Conservation (phyloP, 1,284 basidiomycete species). For the Baeospora myosura region DNA sequence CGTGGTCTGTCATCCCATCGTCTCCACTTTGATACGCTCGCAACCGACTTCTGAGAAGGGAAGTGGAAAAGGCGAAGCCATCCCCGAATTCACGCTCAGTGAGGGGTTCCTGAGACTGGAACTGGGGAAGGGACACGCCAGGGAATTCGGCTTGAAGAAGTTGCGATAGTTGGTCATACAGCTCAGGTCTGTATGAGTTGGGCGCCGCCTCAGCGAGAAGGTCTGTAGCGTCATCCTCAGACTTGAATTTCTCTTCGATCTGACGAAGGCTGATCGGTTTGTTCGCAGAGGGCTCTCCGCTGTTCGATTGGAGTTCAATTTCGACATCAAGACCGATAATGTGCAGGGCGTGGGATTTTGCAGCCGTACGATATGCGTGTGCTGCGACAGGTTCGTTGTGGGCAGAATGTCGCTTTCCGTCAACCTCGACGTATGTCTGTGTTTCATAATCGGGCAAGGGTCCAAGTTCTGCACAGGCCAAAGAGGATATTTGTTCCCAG, state of each 20-base stretch:
- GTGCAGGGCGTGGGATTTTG: constrained; percentile 70
- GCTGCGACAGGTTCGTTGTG: constrained; percentile 54
- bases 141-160: constrained; percentile 42
- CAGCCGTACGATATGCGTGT: constrained; percentile 65
- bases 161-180: constrained; percentile 53
- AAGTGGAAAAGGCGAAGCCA: constrained; percentile 63
- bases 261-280: constrained; percentile 55
- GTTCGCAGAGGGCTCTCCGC: constrained; percentile 24
- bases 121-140: constrained; percentile 51
- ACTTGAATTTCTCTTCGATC: constrained; percentile 48
- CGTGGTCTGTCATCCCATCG: constrained; percentile 32
- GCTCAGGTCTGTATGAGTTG: constrained; percentile 60
- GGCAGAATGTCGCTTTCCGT: constrained; percentile 49
- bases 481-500: constrained; percentile 56
- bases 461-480: constrained; percentile 60
- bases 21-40: constrained; percentile 36
- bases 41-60: constrained; percentile 47
- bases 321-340: constrained; percentile 66
- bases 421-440: constrained; percentile 35
- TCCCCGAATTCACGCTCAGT: constrained; percentile 76
- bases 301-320: constrained; percentile 39
- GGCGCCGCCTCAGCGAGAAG: constrained; percentile 60
- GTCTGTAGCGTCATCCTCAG: constrained; percentile 53
- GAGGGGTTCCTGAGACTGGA: constrained; percentile 56
- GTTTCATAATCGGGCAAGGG: constrained; percentile 59